Conservation (phyloP, 805 yeast genomes). For the Suhomyces emberorum region DNA sequence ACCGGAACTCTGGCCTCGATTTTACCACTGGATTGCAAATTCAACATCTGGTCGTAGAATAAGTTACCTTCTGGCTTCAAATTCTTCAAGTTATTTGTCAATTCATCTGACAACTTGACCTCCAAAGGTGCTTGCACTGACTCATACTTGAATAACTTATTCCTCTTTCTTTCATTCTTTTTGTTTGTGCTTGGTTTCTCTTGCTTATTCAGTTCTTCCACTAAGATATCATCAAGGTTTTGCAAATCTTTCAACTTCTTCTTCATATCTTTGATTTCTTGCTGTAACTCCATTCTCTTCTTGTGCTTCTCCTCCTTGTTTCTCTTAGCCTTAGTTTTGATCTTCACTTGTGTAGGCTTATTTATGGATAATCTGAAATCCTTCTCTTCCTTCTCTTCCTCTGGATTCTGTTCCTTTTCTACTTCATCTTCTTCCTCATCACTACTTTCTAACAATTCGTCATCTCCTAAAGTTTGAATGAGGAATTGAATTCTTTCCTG, state of each 20-base stretch:
- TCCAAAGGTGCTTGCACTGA: slow-evolving; percentile 49
- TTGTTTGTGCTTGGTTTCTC: slow-evolving; percentile 29
- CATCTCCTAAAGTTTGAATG: slow-evolving; percentile 59
- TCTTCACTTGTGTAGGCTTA: slow-evolving; percentile 62
- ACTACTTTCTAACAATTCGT: slow-evolving; percentile 45
- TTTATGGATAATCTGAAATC: slow-evolving; percentile 61
- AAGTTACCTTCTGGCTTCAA: slow-evolving; percentile 89
- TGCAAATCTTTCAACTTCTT: slow-evolving; percentile 57
- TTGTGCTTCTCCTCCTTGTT: slow-evolving; percentile 64
- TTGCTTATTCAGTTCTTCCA: slow-evolving; percentile 30
- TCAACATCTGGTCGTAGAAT: slow-evolving; percentile 75
- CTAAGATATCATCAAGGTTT: slow-evolving; percentile 15
- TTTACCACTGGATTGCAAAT: slow-evolving; percentile 79
- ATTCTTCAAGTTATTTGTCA: slow-evolving; percentile 78
- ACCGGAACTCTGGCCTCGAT: slow-evolving; percentile 80
- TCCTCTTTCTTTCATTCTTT: slow-evolving; percentile 25
- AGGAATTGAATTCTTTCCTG: slow-evolving; percentile 61
- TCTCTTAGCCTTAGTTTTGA: slow-evolving; percentile 76
- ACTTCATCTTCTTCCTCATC: slow-evolving; percentile 38
- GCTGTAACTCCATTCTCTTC: slow-evolving; percentile 54
- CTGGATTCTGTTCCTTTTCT: slow-evolving; percentile 33
- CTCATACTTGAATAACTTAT: slow-evolving; percentile 43
- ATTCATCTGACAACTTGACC: slow-evolving; percentile 84
- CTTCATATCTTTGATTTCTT: slow-evolving; percentile 58
- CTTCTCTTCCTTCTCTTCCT: slow-evolving; percentile 26